Conservation (phyloP, 768 basidiomycete species). For the Butyriboletus loyo region DNA sequence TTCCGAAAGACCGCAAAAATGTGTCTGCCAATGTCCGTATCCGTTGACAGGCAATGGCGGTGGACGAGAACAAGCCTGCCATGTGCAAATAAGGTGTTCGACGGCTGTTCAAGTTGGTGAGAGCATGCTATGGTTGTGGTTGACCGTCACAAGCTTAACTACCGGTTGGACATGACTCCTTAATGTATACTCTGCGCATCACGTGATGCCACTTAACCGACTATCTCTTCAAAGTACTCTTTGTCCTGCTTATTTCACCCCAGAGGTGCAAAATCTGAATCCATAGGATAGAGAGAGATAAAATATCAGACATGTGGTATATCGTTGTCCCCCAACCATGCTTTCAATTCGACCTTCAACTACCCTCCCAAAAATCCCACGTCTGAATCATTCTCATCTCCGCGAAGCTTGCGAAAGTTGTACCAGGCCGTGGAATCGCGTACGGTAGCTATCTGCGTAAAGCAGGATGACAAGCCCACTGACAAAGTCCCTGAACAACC, state of each 20-base stretch:
- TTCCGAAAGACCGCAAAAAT: conserved; percentile 72
- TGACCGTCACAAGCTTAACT: neutral
- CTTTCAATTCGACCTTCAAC: neutral
- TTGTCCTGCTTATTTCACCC: neutral
- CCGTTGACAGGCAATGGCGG: conserved; percentile 28
- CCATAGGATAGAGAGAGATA: conserved; percentile 10
- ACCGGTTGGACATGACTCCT: neutral
- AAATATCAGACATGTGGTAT: conserved; percentile 19
- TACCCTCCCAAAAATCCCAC: neutral
- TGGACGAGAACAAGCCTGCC: conserved; percentile 21
- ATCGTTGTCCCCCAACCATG: neutral
- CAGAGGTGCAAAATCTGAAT: neutral
- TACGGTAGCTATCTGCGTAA: conserved; percentile 49
- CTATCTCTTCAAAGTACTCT: neutral
- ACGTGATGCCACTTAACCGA: conserved; percentile 15
- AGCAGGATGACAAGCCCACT: conserved; percentile 47
- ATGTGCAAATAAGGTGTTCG: conserved; percentile 17
- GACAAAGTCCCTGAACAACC: conserved; percentile 45
- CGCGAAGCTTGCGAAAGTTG: conserved; percentile 39
- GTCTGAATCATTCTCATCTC: conserved; percentile 18
- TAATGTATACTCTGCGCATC: neutral
- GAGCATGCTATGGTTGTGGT: conserved; percentile 20
- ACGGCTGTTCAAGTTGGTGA: conserved; percentile 7
- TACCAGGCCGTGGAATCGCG: conserved; percentile 39
- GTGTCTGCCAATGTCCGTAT: conserved; percentile 39